Evolutionary conservation across 2,329 filamentous ascomycete genomes (phyloP).

Genomic region (Aspergillus sp.): DNA sequence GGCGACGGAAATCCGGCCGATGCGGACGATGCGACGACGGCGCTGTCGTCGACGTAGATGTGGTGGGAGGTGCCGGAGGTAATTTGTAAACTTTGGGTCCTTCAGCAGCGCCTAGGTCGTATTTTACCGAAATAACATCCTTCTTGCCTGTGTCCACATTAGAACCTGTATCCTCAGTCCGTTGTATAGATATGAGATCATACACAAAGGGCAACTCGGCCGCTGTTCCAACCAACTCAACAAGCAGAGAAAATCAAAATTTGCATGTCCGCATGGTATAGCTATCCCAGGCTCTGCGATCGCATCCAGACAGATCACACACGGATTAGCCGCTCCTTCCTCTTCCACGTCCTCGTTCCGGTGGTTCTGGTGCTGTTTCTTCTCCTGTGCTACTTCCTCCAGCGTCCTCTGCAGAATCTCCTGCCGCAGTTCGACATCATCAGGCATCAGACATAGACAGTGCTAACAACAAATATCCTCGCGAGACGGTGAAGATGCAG

Average conservation of each 20-base stretch:
- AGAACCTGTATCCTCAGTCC: slow-evolving; percentile 1
- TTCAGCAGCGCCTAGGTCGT: slow-evolving; percentile 52
- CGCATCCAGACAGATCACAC: slow-evolving; percentile 79
- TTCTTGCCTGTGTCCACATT: slow-evolving; percentile 41
- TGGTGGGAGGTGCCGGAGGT: slow-evolving; percentile 19
- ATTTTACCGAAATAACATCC: slow-evolving; percentile 54
- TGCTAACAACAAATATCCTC: not conserved
- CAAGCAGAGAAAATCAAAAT: slow-evolving; percentile 82
- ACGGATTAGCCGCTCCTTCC: slow-evolving; percentile 46
- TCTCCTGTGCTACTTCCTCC: slow-evolving; percentile 34
- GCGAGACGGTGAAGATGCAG: not conserved
- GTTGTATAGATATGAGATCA: slow-evolving; percentile 6
- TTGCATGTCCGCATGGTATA: slow-evolving; percentile 68
- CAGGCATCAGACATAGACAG: slow-evolving; percentile 24
- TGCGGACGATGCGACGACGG: slow-evolving; percentile 3
- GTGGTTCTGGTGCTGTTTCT: not conserved
- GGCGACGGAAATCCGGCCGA: slow-evolving; percentile 7
- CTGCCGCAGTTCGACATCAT: slow-evolving; percentile 36
- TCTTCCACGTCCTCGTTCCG: slow-evolving; percentile 11
- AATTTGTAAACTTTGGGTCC: slow-evolving; percentile 55
- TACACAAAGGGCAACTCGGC: slow-evolving; percentile 73
- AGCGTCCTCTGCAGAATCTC: slow-evolving; percentile 41
- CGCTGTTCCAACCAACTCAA: slow-evolving; percentile 71
- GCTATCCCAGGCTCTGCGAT: slow-evolving; percentile 67
- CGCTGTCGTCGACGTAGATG: not conserved